These are phyloP conservation scores for Syncephalis plumigaleata DNA, from an alignment of 371 early-diverging fungal species.

Conservation along the genomic window DNA sequence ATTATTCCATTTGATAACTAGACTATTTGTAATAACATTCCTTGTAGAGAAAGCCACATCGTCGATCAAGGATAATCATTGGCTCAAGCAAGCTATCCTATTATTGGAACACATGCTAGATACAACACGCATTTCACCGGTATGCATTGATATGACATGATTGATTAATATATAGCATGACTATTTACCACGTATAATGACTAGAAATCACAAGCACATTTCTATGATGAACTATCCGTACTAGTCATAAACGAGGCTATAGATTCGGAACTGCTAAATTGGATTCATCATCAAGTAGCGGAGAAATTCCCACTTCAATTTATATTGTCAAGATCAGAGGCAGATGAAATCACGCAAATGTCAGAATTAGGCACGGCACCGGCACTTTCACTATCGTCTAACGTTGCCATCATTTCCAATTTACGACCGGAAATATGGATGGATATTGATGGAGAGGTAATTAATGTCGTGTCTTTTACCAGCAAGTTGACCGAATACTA, in stretches of 20 bases:
- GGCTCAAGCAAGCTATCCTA: too few species aligned
- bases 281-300: slow-evolving; percentile 52
- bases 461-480: not conserved
- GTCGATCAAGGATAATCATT: too few species aligned
- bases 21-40: too few species aligned
- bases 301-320: slow-evolving; percentile 40
- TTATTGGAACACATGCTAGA: too few species aligned
- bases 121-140: too few species aligned
- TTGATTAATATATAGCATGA: too few species aligned
- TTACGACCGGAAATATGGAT: slow-evolving; percentile 14
- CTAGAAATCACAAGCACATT: too few species aligned
- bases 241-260: slow-evolving; percentile 27
- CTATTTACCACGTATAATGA: too few species aligned
- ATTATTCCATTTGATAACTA: not conserved
- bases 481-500: too few species aligned
- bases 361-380: not conserved
- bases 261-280: slow-evolving; percentile 33
- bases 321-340: slow-evolving; percentile 22
- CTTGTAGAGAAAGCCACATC: too few species aligned
- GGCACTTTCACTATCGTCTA: not conserved
- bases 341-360: slow-evolving; percentile 5
- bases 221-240: slow-evolving; percentile 50
- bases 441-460: slow-evolving; percentile 27
- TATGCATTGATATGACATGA: too few species aligned
- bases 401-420: not conserved